Evolutionary conservation across 352 stramenopile genomes (phyloP).

Genomic region (Thalassiosira livingstoniorum): DNA sequence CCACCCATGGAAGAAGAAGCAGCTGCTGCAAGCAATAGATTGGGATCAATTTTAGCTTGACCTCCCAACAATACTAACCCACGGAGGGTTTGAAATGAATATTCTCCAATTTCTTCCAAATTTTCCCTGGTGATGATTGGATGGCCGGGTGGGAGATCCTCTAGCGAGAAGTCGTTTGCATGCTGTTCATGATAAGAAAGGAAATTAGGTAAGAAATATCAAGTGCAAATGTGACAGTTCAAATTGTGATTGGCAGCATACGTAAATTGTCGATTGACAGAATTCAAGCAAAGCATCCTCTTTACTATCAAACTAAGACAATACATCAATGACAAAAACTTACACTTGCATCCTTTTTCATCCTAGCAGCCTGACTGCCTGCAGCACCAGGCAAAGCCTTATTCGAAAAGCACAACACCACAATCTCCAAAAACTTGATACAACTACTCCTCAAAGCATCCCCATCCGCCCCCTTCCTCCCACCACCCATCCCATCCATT

Average conservation of each 20-base stretch:
- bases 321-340: conserved; percentile 1
- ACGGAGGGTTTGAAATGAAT: conserved; percentile 80
- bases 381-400: conserved; percentile 63
- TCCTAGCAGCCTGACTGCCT: conserved; percentile 16
- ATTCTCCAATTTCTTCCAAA: conserved; percentile 83
- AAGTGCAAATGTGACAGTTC: neutral
- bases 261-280: neutral
- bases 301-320: no score
- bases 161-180: conserved; percentile 80
- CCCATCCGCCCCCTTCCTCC: conserved; percentile 25
- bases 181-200: conserved; percentile 15
- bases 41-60: conserved; percentile 80
- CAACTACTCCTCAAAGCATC: conserved; percentile 77
- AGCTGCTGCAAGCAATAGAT: conserved; percentile 55
- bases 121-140: conserved; percentile 83
- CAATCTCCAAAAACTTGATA: conserved; percentile 87
- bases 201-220: conserved; percentile 1
- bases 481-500: no score
- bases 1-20: conserved; percentile 22
- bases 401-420: conserved; percentile 82
- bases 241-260: conserved; percentile 32
- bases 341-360: conserved; percentile 37
- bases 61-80: conserved; percentile 76
- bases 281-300: neutral
- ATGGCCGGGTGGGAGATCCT: conserved; percentile 82